Base-by-base conservation (phyloP, 257 asterid genomes). In the Solanum chiquidenum region DNA sequence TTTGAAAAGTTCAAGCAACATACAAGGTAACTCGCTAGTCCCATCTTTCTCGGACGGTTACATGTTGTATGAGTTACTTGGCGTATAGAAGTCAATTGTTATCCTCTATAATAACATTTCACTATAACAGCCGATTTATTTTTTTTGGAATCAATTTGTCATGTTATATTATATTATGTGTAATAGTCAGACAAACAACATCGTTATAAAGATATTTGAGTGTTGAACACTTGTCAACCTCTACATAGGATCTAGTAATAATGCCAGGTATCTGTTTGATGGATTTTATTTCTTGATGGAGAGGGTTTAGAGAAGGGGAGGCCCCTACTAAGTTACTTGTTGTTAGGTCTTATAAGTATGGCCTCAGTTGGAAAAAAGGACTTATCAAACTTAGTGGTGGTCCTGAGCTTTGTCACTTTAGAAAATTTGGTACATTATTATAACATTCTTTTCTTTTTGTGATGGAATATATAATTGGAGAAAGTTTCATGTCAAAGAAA, bases 241-340 rank as follows among this genome's bases (percentile, higher is more conserved):
- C 21, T 68, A 23, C 79, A 85, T 40, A 31, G 68, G 66, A 85
- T 85, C 72, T 69, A 83, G 33, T 68, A 49, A 38, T 27, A 49
- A 16, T 77, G 88, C 80, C 77, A 82, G 87, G 77, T 72, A 49
- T 72, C 34, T 86, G 58, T 77, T 77, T 55, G 64, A 82, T 79
- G 87, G 90, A 29, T 18, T 66, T 86, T 46, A 42, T 87, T 86
- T 46, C 86, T 52, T 55, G 12, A 27, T 14, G 14, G 58, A 83
- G 87, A 49, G 35, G 20, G 71, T 25, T 34, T 10, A 72, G 25
- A 31, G 55, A 64, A 64, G 33, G 89, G 66, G 40, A 64, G 88
- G 90, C 91, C 91, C 91, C 87, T 89, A 89, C 91, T 35, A 31
- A 58, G 86, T 29, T 23, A 37, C 68, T 34, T 80, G 42, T 83